Conservation (phyloP, 164 flowering plant genomes). For the Pachysandra terminalis region DNA sequence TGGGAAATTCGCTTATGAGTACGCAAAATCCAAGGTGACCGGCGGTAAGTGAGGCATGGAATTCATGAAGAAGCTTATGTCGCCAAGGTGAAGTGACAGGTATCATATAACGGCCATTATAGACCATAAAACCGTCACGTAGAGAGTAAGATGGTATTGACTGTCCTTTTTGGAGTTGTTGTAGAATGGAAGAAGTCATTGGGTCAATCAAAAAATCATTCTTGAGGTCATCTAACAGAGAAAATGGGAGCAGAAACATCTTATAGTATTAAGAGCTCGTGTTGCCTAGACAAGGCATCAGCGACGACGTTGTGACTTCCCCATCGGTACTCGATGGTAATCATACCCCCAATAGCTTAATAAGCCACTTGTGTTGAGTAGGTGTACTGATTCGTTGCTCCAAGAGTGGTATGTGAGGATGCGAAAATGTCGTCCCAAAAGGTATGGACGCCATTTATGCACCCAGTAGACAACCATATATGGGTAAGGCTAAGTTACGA, state of each 20-base stretch:
- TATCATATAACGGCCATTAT: neutral
- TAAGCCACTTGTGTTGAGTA: too few species aligned
- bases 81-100: neutral
- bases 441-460: neutral
- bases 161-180: too few species aligned
- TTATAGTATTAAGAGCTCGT: too few species aligned
- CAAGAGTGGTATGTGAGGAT: neutral
- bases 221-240: neutral
- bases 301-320: neutral
- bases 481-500: neutral
- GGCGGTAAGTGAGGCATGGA: neutral
- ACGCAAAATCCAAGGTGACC: neutral
- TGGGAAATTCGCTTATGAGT: too few species aligned
- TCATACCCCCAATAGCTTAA: neutral
- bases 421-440: neutral
- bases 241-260: neutral
- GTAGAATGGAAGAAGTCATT: too few species aligned
- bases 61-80: neutral
- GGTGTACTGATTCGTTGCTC: neutral
- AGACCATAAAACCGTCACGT: too few species aligned
- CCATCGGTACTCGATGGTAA: neutral
- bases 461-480: neutral
- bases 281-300: neutral
- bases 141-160: too few species aligned
- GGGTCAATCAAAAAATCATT: neutral